Evolutionary conservation across 2,329 filamentous ascomycete genomes (phyloP).

Genomic region (Teratosphaeria epicoccoides): DNA sequence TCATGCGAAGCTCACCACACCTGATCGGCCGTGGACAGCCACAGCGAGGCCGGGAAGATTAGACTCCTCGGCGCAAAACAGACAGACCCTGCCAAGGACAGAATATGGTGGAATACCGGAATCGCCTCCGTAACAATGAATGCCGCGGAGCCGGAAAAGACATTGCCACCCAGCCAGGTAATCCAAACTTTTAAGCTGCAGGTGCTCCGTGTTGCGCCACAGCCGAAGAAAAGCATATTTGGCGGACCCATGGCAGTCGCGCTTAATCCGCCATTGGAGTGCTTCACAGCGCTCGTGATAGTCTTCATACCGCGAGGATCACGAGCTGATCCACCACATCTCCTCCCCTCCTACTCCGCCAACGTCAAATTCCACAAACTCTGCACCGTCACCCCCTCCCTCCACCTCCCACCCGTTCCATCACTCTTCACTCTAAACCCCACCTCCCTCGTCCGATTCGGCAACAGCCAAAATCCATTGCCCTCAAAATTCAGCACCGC

Average conservation of each 20-base stretch:
- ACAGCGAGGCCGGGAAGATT: conserved; percentile 37
- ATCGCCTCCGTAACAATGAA: conserved; percentile 44
- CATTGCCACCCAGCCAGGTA: conserved; percentile 39
- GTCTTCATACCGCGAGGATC: background rate
- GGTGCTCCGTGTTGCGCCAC: conserved; percentile 39
- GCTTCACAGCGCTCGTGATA: background rate
- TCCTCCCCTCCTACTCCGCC: background rate
- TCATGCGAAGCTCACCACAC: background rate
- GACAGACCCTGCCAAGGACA: conserved; percentile 37
- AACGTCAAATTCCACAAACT: conserved; percentile 43
- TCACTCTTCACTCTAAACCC: conserved; percentile 38
- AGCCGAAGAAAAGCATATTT: conserved; percentile 47
- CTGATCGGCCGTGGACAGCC: conserved; percentile 32
- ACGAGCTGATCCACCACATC: background rate
- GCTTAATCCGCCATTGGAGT: too few relatives aligned
- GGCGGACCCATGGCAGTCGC: conserved; percentile 35
- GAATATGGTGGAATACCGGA: conserved; percentile 44
- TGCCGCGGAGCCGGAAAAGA: conserved; percentile 31
- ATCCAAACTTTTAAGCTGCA: conserved; percentile 41
- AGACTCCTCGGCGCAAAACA: conserved; percentile 42
- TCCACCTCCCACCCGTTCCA: conserved; percentile 35
- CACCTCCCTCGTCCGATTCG: conserved; percentile 36
- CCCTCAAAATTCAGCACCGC: conserved; percentile 42
- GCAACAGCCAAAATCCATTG: conserved; percentile 43
- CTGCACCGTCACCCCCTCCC: conserved; percentile 37